Percentiles rank a stretch among this genome's conserved stretches.
phyloP scores from a whole-genome alignment of 2,329 filamentous ascomycete genomes.

The Magnaporthiopsis poae region DNA sequence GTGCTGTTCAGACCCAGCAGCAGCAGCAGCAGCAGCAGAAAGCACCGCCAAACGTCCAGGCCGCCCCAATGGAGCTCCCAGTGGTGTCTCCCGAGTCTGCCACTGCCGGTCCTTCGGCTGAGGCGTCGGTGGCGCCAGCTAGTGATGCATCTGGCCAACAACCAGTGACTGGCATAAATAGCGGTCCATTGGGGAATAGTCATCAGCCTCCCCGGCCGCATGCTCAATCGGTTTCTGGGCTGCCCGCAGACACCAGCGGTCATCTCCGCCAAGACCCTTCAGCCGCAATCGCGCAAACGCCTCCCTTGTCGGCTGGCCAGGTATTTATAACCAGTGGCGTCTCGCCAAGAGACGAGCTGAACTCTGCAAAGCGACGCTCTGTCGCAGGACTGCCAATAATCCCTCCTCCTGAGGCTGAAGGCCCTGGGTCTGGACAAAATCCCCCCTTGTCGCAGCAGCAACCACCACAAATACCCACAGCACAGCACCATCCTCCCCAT shows the following conservation, averaged over 20 bases:
- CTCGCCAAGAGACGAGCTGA: background rate
- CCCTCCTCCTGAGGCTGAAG: slow-evolving; percentile 13
- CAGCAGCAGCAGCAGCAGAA: slow-evolving; percentile 6
- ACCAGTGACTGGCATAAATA: slow-evolving; percentile 3
- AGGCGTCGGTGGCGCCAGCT: background rate
- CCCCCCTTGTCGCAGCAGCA: slow-evolving; percentile 7
- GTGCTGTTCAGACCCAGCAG: slow-evolving; percentile 19
- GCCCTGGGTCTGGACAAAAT: slow-evolving; percentile 13
- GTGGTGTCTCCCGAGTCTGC: slow-evolving; percentile 12
- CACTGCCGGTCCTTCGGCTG: slow-evolving; percentile 11
- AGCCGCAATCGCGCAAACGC: background rate
- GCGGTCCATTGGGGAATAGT: background rate
- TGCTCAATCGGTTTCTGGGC: background rate
- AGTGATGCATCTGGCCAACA: background rate
- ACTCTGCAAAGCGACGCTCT: slow-evolving; percentile 13
- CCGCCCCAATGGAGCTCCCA: slow-evolving; percentile 29
- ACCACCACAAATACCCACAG: slow-evolving; percentile 16
- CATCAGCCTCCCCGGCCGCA: background rate
- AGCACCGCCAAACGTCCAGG: slow-evolving; percentile 8
- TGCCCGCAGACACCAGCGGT: background rate
- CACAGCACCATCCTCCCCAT: slow-evolving; percentile 10
- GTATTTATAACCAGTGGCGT: background rate
- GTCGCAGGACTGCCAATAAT: slow-evolving; percentile 13
- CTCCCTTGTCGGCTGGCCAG: background rate
- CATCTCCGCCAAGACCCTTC: background rate